Conservation (phyloP, 108 stramenopile species). For the Cyclotella kingstonii region DNA sequence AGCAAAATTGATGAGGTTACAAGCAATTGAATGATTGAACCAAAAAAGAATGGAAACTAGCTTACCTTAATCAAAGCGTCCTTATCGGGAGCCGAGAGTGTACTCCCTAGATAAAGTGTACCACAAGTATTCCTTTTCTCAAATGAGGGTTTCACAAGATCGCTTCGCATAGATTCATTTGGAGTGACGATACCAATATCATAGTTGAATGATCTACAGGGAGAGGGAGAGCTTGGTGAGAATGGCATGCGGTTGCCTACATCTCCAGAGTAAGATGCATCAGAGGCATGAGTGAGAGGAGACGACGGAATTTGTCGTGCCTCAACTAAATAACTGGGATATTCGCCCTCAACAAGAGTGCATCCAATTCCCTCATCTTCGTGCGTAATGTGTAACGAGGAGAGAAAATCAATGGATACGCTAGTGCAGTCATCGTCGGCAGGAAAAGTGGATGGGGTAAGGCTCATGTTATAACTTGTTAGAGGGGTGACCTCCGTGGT, state of each 20-base stretch:
- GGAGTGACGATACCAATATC: too few relatives aligned
- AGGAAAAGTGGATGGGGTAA: too few relatives aligned
- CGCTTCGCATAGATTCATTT: too few relatives aligned
- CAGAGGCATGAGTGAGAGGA: conserved; percentile 23
- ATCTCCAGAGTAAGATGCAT: too few relatives aligned
- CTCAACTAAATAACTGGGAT: too few relatives aligned
- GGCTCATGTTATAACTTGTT: too few relatives aligned
- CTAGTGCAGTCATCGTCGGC: too few relatives aligned
- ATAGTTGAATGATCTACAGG: too few relatives aligned
- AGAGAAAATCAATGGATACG: conserved; percentile 15
- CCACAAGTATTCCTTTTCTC: conserved; percentile 88
- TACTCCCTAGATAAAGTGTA: conserved; percentile 82
- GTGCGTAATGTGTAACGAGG: conserved; percentile 25
- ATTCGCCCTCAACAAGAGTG: not conserved
- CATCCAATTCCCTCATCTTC: conserved; percentile 27
- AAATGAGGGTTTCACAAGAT: conserved; percentile 36
- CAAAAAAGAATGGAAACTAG: conserved; percentile 4
- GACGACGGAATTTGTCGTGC: conserved; percentile 8
- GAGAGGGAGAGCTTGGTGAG: too few relatives aligned
- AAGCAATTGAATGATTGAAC: not conserved
- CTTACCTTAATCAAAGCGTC: conserved; percentile 91
- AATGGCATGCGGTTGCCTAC: too few relatives aligned
- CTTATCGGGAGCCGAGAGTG: conserved; percentile 91
- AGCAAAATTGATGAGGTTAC: not conserved
- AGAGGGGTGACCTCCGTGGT: too few relatives aligned